A percentile compares a stretch with the other conserved stretches of the same genome.
Conservation (phyloP, 345 rosid species). For the Theobroma cacao region DNA sequence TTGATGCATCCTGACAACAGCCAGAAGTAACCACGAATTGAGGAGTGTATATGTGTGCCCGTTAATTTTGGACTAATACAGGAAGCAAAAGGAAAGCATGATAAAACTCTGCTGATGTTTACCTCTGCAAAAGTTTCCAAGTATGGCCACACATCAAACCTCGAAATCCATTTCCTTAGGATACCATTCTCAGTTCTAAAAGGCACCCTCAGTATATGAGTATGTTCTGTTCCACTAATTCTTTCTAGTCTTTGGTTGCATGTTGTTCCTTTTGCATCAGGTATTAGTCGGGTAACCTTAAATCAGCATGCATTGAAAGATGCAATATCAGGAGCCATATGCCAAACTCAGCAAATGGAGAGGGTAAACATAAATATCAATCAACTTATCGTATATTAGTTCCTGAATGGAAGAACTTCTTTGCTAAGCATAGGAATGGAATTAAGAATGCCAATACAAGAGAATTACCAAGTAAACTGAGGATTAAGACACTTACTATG, state of each 20-base stretch:
- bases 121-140: slow-evolving; percentile 56
- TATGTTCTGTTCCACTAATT: slow-evolving; percentile 47
- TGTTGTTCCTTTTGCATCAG: slow-evolving; percentile 50
- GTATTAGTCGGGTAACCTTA: slow-evolving; percentile 48
- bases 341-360: neutral
- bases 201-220: slow-evolving; percentile 47
- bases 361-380: neutral
- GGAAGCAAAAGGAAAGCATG: neutral
- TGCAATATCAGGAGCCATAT: neutral
- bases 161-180: slow-evolving; percentile 55
- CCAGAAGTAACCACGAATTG: neutral
- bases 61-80: slow-evolving; percentile 1
- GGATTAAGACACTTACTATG: slow-evolving; percentile 28
- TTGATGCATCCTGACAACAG: slow-evolving; percentile 44
- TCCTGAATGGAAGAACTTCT: neutral
- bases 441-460: neutral
- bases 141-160: slow-evolving; percentile 56
- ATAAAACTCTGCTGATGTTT: slow-evolving; percentile 8
- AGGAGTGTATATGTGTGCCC: neutral
- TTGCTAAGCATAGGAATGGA: neutral
- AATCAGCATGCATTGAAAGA: neutral
- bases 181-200: slow-evolving; percentile 50
- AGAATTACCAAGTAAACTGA: neutral
- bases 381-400: neutral
- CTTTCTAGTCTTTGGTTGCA: slow-evolving; percentile 54